A percentile compares a stretch with the other conserved stretches of the same genome.
phyloP scores from a whole-genome alignment of 2,329 filamentous ascomycete genomes.

The Pseudocercospora musae region DNA sequence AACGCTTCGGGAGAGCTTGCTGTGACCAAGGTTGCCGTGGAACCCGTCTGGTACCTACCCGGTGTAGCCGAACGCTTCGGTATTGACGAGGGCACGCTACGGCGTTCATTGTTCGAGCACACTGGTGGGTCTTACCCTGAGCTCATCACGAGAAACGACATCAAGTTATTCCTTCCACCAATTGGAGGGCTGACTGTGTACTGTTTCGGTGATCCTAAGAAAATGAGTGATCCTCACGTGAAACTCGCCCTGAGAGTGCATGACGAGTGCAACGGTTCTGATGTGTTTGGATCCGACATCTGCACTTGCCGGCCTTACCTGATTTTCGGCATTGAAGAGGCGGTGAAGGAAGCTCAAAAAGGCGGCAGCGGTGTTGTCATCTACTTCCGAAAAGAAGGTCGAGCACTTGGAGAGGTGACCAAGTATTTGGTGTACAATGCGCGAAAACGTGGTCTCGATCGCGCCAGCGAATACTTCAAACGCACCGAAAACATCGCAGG shows the following conservation, averaged over 20 bases:
- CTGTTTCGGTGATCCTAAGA: constrained; percentile 91
- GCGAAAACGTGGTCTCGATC: constrained; percentile 72
- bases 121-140: constrained; percentile 96
- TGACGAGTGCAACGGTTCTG: constrained; percentile 89
- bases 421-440: constrained; percentile 84
- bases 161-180: constrained; percentile 92
- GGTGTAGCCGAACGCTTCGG: constrained; percentile 84
- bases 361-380: constrained; percentile 94
- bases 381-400: constrained; percentile 97
- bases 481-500: constrained; percentile 97
- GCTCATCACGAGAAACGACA: constrained; percentile 88
- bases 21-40: constrained; percentile 95
- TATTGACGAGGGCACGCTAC: constrained; percentile 86
- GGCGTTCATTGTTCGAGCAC: constrained; percentile 87
- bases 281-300: constrained; percentile 97
- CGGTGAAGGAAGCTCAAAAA: constrained; percentile 92
- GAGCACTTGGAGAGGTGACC: constrained; percentile 90
- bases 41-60: constrained; percentile 67
- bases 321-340: constrained; percentile 95
- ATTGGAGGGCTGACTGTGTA: constrained; percentile 96
- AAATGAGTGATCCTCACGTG: constrained; percentile 83
- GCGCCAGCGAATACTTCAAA: constrained; percentile 88
- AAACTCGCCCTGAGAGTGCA: constrained; percentile 81
- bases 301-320: constrained; percentile 95
- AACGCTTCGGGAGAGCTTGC: constrained; percentile 83